phyloP scores from a whole-genome alignment of 495 filamentous ascomycete genomes.

The Pyronema omphalodes region DNA sequence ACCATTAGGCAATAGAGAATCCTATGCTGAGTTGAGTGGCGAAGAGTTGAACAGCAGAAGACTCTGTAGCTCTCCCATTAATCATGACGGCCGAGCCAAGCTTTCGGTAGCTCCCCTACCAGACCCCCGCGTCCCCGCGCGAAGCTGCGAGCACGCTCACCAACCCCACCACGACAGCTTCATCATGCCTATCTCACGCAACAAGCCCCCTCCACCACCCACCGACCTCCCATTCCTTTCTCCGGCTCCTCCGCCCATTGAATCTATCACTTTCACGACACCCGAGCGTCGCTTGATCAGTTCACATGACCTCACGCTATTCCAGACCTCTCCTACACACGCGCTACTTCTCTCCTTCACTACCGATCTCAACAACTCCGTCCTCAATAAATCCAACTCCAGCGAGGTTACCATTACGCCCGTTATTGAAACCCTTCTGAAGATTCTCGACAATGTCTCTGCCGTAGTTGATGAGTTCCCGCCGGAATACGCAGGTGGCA shows the following conservation, averaged over 20 bases:
- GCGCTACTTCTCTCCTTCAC: conserved; percentile 63
- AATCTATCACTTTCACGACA: conserved; percentile 39
- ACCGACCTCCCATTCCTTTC: conserved; percentile 39
- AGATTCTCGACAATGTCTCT: conserved; percentile 49
- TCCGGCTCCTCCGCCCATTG: conserved; percentile 47
- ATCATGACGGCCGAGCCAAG: too few relatives aligned
- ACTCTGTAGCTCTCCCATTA: too few relatives aligned
- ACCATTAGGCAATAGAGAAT: too few relatives aligned
- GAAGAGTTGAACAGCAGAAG: too few relatives aligned
- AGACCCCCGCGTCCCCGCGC: too few relatives aligned
- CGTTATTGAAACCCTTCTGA: conserved; percentile 43
- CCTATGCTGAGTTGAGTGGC: too few relatives aligned
- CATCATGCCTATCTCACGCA: conserved; percentile 16
- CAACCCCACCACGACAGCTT: too few relatives aligned
- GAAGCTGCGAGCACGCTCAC: too few relatives aligned
- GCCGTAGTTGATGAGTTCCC: conserved; percentile 46
- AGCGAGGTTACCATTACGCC: conserved; percentile 37
- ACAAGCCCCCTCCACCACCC: conserved; percentile 37
- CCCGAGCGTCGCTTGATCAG: conserved; percentile 69
- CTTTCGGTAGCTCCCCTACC: too few relatives aligned
- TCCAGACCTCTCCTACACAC: conserved; percentile 61
- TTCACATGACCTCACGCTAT: conserved; percentile 58
- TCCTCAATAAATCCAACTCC: conserved; percentile 56
- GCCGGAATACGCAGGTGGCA: conserved; percentile 65
- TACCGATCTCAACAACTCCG: conserved; percentile 67